Evolutionary conservation across 257 asterid species (phyloP), one percentile per base, ranked within the genome.

Genomic region (Solanum sparsipilum): DNA sequence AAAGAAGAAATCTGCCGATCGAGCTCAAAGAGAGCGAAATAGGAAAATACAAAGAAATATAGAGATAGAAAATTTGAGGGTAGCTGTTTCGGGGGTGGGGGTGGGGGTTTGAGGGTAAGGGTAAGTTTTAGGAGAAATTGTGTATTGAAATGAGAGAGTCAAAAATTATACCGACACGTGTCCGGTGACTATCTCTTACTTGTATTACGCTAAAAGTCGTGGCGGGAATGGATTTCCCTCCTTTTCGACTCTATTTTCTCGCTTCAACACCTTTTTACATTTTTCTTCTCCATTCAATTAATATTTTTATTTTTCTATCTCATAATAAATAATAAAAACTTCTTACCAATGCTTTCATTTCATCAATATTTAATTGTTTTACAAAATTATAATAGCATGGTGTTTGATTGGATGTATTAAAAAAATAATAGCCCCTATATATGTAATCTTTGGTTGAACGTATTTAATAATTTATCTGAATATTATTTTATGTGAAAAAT

Each of bases 151-250:
- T 46, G 65, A 31, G 72, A 13, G 85, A 38, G 72, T 20, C 25
- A 68, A 86, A 27, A 60, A 32, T 76, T 11, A 36, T 44, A 68
- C 81, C 13, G 92, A 91, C 95, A 93, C 96, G 96, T 93, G 98
- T 93, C 90, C 13, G 92, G 91, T 78, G 81, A 84, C 89, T 88
- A 86, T 78, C 56, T 83, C 29, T 87, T 88, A 88, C 92, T 88
- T 88, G 82, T 85, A 86, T 78, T 84, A 25, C 91, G 91, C 86
- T 88, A 87, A 73, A 78, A 82, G 88, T 79, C 87, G 91, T 89
- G 93, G 91, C 91, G 93, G 91, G 91, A 90, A 88, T 56, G 46
- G 84, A 63, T 29, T 82, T 81, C 68, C 68, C 85, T 81, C 85
- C 85, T 29, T 46, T 20, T 3, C 6, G 86, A 82, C 12, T 27